Conservation (phyloP, 495 filamentous ascomycete genomes). For the Neurospora terricola region DNA sequence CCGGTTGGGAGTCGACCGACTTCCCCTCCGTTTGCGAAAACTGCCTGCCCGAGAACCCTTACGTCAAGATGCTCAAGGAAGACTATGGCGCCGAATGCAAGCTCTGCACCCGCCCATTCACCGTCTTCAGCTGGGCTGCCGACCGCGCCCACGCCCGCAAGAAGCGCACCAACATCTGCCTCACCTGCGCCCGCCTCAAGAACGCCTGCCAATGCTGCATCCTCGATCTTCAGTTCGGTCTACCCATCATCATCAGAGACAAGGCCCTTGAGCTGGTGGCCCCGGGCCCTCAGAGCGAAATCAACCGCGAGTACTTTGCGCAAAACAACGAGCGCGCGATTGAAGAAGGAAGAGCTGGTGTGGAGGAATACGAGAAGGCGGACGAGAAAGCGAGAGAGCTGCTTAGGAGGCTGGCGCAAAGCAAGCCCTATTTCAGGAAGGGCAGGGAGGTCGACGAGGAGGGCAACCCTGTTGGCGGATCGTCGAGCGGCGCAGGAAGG, state of each 20-base stretch:
- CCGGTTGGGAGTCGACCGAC: conserved; percentile 90
- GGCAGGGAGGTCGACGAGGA: conserved; percentile 55
- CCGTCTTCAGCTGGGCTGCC: conserved; percentile 85
- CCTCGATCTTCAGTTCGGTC: conserved; percentile 89
- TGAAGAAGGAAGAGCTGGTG: conserved; percentile 71
- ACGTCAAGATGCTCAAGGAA: conserved; percentile 97
- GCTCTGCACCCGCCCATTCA: conserved; percentile 90
- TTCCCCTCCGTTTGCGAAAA: conserved; percentile 57
- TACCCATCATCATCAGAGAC: conserved; percentile 88
- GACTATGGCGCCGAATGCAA: conserved; percentile 78
- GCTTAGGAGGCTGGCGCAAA: conserved; percentile 72
- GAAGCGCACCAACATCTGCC: conserved; percentile 82
- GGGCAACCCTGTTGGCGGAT: conserved; percentile 30
- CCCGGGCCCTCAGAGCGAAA: conserved; percentile 76
- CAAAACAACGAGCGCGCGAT: conserved; percentile 94
- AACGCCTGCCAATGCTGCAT: conserved; percentile 99
- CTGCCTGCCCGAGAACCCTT: conserved; percentile 93
- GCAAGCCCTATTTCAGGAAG: conserved; percentile 89
- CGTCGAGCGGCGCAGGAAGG: conserved; percentile 27
- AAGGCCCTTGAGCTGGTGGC: conserved; percentile 97
- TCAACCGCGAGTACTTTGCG: conserved; percentile 95
- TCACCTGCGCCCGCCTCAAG: conserved; percentile 90
- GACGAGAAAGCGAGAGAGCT: conserved; percentile 93
- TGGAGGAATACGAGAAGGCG: conserved; percentile 87
- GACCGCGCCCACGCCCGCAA: conserved; percentile 79